Evolutionary conservation across 2,329 filamentous ascomycete genomes (phyloP).

Genomic region (Onygenales sp.): DNA sequence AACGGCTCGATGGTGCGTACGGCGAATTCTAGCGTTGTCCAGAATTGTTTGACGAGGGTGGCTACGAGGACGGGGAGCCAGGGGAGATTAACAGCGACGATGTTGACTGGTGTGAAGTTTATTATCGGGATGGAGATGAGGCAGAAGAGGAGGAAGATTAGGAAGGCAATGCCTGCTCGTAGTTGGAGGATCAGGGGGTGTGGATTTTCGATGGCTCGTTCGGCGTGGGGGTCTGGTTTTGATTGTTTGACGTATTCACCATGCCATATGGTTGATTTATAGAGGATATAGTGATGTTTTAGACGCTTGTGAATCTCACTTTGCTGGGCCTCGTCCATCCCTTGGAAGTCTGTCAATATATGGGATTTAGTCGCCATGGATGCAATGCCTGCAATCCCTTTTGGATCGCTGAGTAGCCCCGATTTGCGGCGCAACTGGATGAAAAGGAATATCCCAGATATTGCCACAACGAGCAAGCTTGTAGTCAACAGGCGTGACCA

Average conservation of each 20-base stretch:
- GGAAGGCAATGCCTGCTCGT: constrained; percentile 30
- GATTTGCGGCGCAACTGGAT: constrained; percentile 39
- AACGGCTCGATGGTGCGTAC: constrained; percentile 41
- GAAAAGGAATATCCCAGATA: constrained; percentile 33
- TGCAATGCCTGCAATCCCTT: constrained; percentile 41
- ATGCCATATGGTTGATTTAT: constrained; percentile 44
- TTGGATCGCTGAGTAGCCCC: constrained; percentile 39
- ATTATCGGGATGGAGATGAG: constrained; percentile 32
- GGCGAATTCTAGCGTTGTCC: constrained; percentile 38
- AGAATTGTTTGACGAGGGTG: constrained; percentile 37
- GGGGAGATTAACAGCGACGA: constrained; percentile 31
- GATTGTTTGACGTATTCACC: constrained; percentile 35
- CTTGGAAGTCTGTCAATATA: constrained; percentile 38
- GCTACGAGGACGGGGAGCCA: constrained; percentile 38
- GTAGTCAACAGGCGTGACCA: constrained; percentile 38
- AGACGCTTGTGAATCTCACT: constrained; percentile 38
- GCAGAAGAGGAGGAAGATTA: constrained; percentile 30
- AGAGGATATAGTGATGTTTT: constrained; percentile 37
- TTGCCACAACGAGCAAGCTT: constrained; percentile 31
- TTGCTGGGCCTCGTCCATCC: constrained; percentile 34
- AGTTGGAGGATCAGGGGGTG: constrained; percentile 37
- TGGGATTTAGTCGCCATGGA: constrained; percentile 41
- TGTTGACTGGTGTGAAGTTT: constrained; percentile 29
- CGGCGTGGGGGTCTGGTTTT: constrained; percentile 23
- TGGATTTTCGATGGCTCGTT: constrained; percentile 25